Base-by-base conservation (phyloP, 169 alveolate genomes). In the Babesia sp. region DNA sequence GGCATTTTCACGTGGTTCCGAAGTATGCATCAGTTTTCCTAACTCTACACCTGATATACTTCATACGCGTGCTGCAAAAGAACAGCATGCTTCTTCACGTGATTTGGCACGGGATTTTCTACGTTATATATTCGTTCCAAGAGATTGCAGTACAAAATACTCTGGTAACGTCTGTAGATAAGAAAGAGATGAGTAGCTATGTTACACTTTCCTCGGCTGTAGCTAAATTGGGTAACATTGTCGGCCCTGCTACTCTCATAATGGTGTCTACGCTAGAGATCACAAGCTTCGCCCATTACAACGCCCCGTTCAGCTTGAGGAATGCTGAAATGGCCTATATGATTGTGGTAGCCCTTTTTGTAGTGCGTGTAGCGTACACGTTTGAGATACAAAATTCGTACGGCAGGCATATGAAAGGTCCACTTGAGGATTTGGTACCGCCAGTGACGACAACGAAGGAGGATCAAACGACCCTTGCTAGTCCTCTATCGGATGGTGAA, bases 51-150 rank as follows among this genome's bases (percentile, higher is more conserved):
- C 22, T 74, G 58, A 11, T 63, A 16, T 57, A 64, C 28, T 58
- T 45, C 48, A 11, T 57, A 0, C 5, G 34, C 37, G 39, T 69
- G 26, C 53, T 77, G 41, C 69, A 29, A 39, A 20, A 36, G 24
- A 67, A 66, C 72, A 54, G 58, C 46, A 66, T 44, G 68, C 20
- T 14, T 31, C 9, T 11, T 59, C 86, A 77, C 22, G 28, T 70
- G 39, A 11, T 63, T 6, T 77, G 86, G 86, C 86, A 77, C 67
- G 66, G 63, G 0, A 36, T 53, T 0, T 77, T 67, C 58, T 70
- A 77, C 55, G 61, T 51, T 1, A 36, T 77, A 28, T 77, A 70
- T 34, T 77, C 86, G 22, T 68, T 64, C 34, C 53, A 29, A 12
- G 63, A 64, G 26, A 45, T 64, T 61, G 74, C 74, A 31, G 54